These are phyloP conservation scores for Plasmodium falciparum DNA, from an alignment of 169 alveolate genomes.

Conservation along the genomic window DNA sequence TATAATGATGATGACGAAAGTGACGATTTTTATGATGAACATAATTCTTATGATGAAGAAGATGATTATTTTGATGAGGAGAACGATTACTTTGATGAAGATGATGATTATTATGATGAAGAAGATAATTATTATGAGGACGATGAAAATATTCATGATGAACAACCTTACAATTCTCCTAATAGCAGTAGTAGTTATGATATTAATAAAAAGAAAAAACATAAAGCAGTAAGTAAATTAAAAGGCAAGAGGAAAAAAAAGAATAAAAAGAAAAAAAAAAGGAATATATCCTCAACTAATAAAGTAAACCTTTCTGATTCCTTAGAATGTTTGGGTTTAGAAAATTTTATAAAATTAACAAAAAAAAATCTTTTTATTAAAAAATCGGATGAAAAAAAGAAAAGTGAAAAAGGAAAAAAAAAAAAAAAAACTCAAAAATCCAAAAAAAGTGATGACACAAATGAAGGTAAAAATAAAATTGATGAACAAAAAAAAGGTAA, in stretches of 20 bases:
- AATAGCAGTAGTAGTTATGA: background rate
- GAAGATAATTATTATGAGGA: no score
- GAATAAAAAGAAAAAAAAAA: slow-evolving; percentile 2
- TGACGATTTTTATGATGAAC: background rate
- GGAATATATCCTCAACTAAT: background rate
- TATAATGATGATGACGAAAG: background rate
- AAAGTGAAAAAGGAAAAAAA: background rate
- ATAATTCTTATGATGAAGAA: no score
- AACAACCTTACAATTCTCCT: background rate
- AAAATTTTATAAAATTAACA: slow-evolving; percentile 9
- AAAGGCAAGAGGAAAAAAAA: background rate
- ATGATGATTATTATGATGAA: no score
- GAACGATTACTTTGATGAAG: no score
- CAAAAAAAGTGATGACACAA: background rate
- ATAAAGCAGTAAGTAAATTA: background rate
- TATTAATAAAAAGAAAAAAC: background rate
- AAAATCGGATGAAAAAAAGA: background rate
- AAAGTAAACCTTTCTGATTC: background rate
- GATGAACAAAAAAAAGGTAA: background rate
- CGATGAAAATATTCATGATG: no score
- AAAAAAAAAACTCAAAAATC: background rate
- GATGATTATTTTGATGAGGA: no score
- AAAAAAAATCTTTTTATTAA: background rate
- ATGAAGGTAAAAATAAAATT: background rate
- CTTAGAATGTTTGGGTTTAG: slow-evolving; percentile 1